Base-by-base conservation (phyloP, 139 green algal genomes). In the Chlorella ohadii region DNA sequence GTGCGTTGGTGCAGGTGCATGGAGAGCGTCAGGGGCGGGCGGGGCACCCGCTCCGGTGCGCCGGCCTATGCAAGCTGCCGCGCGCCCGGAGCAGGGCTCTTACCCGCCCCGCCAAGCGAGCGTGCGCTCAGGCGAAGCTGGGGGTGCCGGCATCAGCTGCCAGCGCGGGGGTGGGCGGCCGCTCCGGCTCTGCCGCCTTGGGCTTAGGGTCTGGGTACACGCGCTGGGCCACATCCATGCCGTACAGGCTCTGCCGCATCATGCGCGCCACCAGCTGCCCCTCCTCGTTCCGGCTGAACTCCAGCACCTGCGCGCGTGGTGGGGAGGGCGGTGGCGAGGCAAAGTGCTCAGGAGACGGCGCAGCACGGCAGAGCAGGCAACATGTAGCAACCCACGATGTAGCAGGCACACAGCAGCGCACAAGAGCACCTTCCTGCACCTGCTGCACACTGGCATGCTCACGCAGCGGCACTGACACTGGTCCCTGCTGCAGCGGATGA, bases 221-320 rank as follows among this genome's bases (percentile, higher is more conserved):
- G 25, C 79, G 56, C 7, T 25, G 34, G 27, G 74, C 28, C 55
- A 67, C 38, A 23, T 74, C 78, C 51, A 85, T 73, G 38, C 83
- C 71, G 34, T 73, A 51, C 47, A 79, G 61, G 22, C 36, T 33
- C 70, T 76, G 71, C 57, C 78, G 81, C 71, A 86, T 64, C 81
- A 80, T 56, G 44, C 79, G 70, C 19, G 80, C 81, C 56, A 74
- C 34, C 38, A 84, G 47, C 68, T 82, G 28, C 15, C 86, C 88
- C 76, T 74, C 47, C 27, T 63, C 65, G 23, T 91, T 64, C 13
- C 39, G 68, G 34, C 63, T 87, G 28, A 91, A 83, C 76, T 92
- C 89, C 39, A 92, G 74, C 51, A 90, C 86, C 44, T 66, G 51
- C 0, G 39, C 15, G n/a, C 28, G 65, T 27, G 12, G 31, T 41